A percentile compares a stretch with the other conserved stretches of the same genome.
phyloP scores from a whole-genome alignment of 2,329 filamentous ascomycete species.

The Coniochaeta ligniaria region DNA sequence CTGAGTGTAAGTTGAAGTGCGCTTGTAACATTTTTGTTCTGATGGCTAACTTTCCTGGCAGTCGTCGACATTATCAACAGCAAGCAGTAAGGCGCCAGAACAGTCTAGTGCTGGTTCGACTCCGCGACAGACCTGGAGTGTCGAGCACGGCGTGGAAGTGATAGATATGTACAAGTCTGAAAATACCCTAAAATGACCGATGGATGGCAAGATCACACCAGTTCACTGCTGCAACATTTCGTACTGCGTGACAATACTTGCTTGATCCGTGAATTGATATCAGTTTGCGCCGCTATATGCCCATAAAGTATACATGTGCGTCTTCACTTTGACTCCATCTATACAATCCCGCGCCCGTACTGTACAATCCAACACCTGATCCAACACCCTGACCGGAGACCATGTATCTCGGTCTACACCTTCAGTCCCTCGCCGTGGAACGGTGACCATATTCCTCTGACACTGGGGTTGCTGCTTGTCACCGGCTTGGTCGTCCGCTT shows the following conservation, averaged over 20 bases:
- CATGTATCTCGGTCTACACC: conserved; percentile 30
- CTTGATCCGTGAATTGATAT: neutral
- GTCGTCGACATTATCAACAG: conserved; percentile 56
- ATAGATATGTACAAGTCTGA: neutral
- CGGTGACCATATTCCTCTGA: conserved; percentile 64
- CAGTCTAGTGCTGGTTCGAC: neutral
- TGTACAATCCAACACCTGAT: neutral
- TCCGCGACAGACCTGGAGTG: conserved; percentile 7
- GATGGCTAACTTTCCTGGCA: conserved; percentile 16
- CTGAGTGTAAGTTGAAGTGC: conserved; percentile 62
- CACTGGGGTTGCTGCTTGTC: conserved; percentile 55
- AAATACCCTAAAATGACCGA: conserved; percentile 1
- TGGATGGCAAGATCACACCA: neutral
- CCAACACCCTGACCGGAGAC: neutral
- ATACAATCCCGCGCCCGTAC: neutral
- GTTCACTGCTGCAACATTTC: neutral
- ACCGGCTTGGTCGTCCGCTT: conserved; percentile 57
- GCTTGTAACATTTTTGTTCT: neutral
- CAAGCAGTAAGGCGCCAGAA: conserved; percentile 32
- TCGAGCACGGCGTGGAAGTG: neutral
- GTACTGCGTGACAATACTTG: neutral
- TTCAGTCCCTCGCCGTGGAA: conserved; percentile 55
- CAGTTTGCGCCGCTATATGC: neutral
- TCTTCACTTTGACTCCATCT: neutral
- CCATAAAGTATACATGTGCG: neutral